Evolutionary conservation across 805 yeast genomes (phyloP).

Genomic region (Hanseniaspora thailandica): DNA sequence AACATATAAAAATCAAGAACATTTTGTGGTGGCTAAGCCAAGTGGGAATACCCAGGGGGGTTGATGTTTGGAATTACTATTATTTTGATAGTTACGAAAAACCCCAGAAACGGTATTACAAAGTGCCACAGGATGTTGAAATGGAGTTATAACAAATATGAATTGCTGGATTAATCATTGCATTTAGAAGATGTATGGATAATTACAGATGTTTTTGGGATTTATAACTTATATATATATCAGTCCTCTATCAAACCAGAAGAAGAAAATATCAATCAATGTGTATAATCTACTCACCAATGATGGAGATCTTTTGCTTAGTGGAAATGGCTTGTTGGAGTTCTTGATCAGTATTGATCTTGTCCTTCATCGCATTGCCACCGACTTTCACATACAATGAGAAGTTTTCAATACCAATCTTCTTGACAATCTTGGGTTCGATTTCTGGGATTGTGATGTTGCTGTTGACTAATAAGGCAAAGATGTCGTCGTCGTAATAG

Average conservation of each 20-base stretch:
- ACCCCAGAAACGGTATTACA: not conserved
- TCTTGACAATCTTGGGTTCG: slow-evolving; percentile 39
- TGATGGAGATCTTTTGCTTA: slow-evolving; percentile 31
- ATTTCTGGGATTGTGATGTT: slow-evolving; percentile 39
- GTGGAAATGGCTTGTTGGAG: slow-evolving; percentile 28
- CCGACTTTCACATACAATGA: slow-evolving; percentile 26
- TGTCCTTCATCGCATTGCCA: slow-evolving; percentile 24
- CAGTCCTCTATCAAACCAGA: too few species aligned
- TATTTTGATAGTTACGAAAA: slow-evolving; percentile 6
- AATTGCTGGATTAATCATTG: too few species aligned
- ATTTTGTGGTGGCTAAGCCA: not conserved
- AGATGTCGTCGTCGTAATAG: slow-evolving; percentile 69
- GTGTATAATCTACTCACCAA: slow-evolving; percentile 19
- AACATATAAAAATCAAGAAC: not conserved
- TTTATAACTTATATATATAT: too few species aligned
- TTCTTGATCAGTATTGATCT: slow-evolving; percentile 28
- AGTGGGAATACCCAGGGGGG: not conserved
- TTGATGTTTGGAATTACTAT: not conserved
- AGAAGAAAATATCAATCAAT: too few species aligned
- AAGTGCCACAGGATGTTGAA: slow-evolving; percentile 3
- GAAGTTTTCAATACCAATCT: slow-evolving; percentile 35
- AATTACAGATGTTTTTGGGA: too few species aligned
- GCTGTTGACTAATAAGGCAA: slow-evolving; percentile 50
- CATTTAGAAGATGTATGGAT: too few species aligned
- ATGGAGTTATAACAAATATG: slow-evolving; percentile 4